Conservation (phyloP, 1,139 yeast genomes). For the Taiozyma sp. region DNA sequence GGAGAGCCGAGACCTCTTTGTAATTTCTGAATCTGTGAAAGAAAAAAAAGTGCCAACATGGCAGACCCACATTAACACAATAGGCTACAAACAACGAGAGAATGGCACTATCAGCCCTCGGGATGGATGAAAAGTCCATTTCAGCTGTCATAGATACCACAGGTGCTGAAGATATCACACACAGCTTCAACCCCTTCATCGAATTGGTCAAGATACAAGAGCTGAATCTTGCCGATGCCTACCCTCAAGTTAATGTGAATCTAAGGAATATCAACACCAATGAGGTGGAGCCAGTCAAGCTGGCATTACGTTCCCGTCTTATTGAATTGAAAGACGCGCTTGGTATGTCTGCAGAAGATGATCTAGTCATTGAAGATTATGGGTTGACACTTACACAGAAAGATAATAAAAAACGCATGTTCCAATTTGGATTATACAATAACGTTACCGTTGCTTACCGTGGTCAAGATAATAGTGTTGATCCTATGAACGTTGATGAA, state of each 20-base stretch:
- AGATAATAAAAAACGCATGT: background rate
- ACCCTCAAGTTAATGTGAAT: background rate
- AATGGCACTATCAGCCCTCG: background rate
- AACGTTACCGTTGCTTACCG: background rate
- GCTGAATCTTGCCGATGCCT: background rate
- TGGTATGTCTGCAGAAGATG: background rate
- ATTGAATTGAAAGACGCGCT: background rate
- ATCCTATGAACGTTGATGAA: background rate
- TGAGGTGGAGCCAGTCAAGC: background rate
- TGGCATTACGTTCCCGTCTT: background rate
- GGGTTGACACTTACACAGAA: background rate
- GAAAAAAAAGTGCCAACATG: background rate
- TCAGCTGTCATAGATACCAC: background rate
- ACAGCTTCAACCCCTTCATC: background rate
- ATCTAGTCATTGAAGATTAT: background rate
- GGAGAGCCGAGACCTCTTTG: too few species aligned
- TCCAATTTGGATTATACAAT: background rate
- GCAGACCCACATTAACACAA: background rate
- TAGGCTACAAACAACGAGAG: background rate
- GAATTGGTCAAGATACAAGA: background rate
- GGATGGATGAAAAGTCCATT: background rate
- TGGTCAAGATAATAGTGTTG: background rate
- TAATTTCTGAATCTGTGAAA: background rate
- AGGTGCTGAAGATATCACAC: background rate
- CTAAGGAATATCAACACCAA: background rate